Conservation (phyloP, 176 grass and related monocot species). For the Triticum urartu region DNA sequence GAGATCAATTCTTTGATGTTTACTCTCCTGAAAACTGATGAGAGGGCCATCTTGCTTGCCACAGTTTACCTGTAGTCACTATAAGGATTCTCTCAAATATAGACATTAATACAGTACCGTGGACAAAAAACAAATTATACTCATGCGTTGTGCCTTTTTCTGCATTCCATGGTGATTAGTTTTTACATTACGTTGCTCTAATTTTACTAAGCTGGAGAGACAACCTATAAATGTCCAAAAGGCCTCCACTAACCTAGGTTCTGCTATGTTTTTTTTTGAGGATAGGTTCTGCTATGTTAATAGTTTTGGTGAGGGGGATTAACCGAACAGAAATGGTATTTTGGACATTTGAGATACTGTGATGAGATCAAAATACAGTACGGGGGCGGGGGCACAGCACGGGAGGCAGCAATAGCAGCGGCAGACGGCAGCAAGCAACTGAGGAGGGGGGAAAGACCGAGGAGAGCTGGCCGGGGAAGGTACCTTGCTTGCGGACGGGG, state of each 20-base stretch:
- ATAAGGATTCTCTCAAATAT: not conserved
- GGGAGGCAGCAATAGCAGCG: no score
- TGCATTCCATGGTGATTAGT: not conserved
- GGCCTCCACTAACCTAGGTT: not conserved
- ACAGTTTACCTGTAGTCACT: conserved; percentile 17
- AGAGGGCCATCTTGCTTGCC: conserved; percentile 34
- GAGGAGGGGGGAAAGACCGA: no score
- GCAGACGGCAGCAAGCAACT: no score
- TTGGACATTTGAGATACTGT: no score
- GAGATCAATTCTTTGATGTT: conserved; percentile 71
- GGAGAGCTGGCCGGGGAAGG: no score
- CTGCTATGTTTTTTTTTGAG: not conserved
- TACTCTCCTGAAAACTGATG: conserved; percentile 61
- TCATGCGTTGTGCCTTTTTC: not conserved
- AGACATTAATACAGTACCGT: not conserved
- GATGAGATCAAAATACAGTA: no score
- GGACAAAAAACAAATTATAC: not conserved
- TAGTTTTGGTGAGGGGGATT: no score
- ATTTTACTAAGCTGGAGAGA: not conserved
- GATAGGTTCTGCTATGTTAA: not conserved
- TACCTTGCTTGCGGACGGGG: no score
- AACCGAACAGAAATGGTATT: no score
- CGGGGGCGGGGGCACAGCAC: no score
- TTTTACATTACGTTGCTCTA: not conserved
- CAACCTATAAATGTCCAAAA: not conserved